phyloP scores from a whole-genome alignment of 2,329 filamentous ascomycete species.

The Claviceps humidiphila region DNA sequence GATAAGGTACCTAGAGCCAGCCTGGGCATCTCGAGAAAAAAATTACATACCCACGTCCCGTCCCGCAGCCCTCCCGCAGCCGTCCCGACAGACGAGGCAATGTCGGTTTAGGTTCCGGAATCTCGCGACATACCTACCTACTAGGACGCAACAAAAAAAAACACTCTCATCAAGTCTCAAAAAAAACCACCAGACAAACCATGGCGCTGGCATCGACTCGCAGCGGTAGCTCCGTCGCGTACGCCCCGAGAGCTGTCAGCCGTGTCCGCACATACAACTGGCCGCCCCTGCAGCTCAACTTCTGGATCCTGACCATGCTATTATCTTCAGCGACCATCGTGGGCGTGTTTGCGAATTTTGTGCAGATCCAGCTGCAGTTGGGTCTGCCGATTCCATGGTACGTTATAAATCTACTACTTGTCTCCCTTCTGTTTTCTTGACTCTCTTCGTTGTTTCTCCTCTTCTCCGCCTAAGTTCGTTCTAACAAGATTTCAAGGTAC shows the following conservation, averaged over 20 bases:
- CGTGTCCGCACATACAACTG: slow-evolving; percentile 50
- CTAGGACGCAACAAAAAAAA: background rate
- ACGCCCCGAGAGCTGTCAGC: slow-evolving; percentile 28
- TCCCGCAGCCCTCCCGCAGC: too few species aligned
- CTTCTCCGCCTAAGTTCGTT: background rate
- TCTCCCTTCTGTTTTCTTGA: background rate
- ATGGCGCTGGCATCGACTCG: slow-evolving; percentile 4
- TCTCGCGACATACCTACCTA: background rate
- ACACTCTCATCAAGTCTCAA: background rate
- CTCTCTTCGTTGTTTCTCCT: background rate
- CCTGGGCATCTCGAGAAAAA: too few species aligned
- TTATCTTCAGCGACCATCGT: slow-evolving; percentile 44
- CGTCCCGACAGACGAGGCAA: too few species aligned
- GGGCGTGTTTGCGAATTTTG: slow-evolving; percentile 47
- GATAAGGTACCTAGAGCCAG: too few species aligned
- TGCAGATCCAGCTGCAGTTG: slow-evolving; percentile 44
- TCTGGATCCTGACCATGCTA: slow-evolving; percentile 56
- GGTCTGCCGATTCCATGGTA: slow-evolving; percentile 46
- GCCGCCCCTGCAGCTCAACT: slow-evolving; percentile 53
- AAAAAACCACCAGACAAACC: background rate
- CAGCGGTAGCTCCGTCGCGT: slow-evolving; percentile 28
- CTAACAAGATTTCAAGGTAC: slow-evolving; percentile 34
- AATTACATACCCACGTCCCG: too few species aligned
- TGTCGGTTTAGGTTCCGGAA: too few species aligned
- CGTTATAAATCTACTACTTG: slow-evolving; percentile 10